Base-by-base conservation (phyloP, 768 basidiomycete genomes). In the Peribolospora kevripleyi region DNA sequence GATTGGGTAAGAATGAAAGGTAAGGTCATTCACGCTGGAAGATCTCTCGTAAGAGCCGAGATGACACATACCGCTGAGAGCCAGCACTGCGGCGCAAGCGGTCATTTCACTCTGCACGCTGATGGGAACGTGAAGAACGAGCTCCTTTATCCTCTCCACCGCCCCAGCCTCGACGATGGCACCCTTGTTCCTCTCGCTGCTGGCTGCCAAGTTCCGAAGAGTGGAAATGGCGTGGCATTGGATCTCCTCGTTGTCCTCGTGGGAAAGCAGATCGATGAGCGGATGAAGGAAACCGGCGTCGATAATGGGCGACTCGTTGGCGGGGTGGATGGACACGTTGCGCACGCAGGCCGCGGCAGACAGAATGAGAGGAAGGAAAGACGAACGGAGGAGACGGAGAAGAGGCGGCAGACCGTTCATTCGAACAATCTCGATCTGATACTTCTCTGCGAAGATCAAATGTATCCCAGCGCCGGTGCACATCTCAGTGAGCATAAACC, bases 31-130 rank as follows among this genome's bases (percentile, higher is more conserved):
- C 11, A 46, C n/a, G 39, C 38, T 43, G 37, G 42, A 8, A 9
- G 41, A 14, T 40, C 48, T n/a, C 53, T 40, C 43, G 14, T 48
- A 25, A 47, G 37, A 54, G 42, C 50, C 5, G 43, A 14, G 5
- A 40, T 37, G 25, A n/a, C 40, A 54, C 58, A 42, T 66, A 91
- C 90, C 90, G 62, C 86, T 91, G 61, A 98, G 67, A 5, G 91
- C 93, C 58, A 98, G 70, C 10, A 97, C 93, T 13, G 93, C 93
- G 48, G 95, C 82, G 62, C 91, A 97, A 5, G 93, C 93, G 47
- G 93, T 98, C 93, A 98, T 98, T 70, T 97, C 93, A 64, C 87
- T 91, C 70, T 98, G 93, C 8, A 98, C 93, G 58, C 82, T 83
- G 71, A 93, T 78, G 3, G 93, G 88, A 1, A 95, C 91, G 63